Evolutionary conservation across 306 rosid genomes (phyloP).

Genomic region (Sophora flavescens): DNA sequence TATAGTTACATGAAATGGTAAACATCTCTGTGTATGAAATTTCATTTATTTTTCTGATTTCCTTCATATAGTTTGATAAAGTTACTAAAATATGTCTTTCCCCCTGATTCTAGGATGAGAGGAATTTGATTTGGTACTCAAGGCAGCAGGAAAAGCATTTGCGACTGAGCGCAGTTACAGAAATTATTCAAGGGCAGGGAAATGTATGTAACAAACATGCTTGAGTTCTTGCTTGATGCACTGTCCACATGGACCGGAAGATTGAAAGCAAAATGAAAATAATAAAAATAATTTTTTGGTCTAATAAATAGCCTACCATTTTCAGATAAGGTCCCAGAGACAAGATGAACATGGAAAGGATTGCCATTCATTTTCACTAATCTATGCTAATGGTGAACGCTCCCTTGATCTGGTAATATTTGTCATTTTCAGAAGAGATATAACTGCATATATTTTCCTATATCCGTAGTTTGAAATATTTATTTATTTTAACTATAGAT

Average conservation of each 20-base stretch:
- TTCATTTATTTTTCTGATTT: conserved; percentile 25
- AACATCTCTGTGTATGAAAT: neutral
- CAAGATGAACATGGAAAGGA: conserved; percentile 69
- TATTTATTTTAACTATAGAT: conserved; percentile 54
- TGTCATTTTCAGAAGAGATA: neutral
- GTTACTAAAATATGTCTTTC: conserved; percentile 22
- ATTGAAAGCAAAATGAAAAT: conserved; percentile 33
- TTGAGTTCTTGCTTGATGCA: conserved; percentile 28
- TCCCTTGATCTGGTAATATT: conserved; percentile 82
- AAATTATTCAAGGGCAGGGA: conserved; percentile 74
- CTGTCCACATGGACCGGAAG: conserved; percentile 20
- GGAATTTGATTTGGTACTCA: conserved; percentile 81
- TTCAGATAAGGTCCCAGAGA: conserved; percentile 68
- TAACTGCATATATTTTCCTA: conserved; percentile 36
- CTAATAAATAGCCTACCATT: conserved; percentile 44
- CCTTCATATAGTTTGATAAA: conserved; percentile 16
- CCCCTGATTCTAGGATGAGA: conserved; percentile 74
- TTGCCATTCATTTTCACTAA: conserved; percentile 75
- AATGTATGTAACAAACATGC: conserved; percentile 58
- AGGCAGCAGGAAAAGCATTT: conserved; percentile 78
- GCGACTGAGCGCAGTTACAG: conserved; percentile 66
- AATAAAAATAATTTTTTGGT: conserved; percentile 37
- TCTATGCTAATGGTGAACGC: conserved; percentile 74
- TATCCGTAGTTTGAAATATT: conserved; percentile 31
- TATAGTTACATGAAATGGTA: conserved; percentile 11